Conservation (phyloP, 306 rosid species). For the Castanopsis chinensis region DNA sequence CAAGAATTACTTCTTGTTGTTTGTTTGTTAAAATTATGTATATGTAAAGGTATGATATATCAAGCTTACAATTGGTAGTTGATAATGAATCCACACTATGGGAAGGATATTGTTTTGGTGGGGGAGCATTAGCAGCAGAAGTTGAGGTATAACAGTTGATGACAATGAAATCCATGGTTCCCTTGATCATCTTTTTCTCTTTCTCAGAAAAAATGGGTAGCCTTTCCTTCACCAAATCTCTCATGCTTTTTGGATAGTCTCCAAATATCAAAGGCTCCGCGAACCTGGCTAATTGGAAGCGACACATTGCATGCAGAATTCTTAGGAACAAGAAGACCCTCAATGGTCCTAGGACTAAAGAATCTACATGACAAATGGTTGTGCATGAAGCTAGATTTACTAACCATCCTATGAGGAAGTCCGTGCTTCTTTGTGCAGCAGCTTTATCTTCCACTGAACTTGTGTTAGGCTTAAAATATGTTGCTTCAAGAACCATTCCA, state of each 20-base stretch:
- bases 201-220: slow-evolving; percentile 16
- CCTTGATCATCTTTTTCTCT: slow-evolving; percentile 18
- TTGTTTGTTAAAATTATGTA: too few species aligned
- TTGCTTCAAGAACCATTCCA: too few species aligned
- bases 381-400: too few species aligned
- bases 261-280: slow-evolving; percentile 25
- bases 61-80: too few species aligned
- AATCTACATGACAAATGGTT: too few species aligned
- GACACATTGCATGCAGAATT: too few species aligned
- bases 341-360: too few species aligned
- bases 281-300: background rate
- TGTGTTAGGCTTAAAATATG: background rate
- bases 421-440: background rate
- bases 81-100: too few species aligned
- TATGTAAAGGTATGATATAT: too few species aligned
- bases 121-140: background rate
- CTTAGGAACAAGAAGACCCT: too few species aligned
- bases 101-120: background rate
- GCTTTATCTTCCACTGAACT: background rate
- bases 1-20: background rate
- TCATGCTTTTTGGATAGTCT: slow-evolving; percentile 30
- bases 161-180: slow-evolving; percentile 31
- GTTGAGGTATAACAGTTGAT: slow-evolving; percentile 27
- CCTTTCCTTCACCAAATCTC: slow-evolving; percentile 11
- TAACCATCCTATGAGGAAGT: background rate